Evolutionary conservation across 768 basidiomycete genomes (phyloP), one percentile per base, ranked within the genome.

Genomic region (Lactarius sp.): DNA sequence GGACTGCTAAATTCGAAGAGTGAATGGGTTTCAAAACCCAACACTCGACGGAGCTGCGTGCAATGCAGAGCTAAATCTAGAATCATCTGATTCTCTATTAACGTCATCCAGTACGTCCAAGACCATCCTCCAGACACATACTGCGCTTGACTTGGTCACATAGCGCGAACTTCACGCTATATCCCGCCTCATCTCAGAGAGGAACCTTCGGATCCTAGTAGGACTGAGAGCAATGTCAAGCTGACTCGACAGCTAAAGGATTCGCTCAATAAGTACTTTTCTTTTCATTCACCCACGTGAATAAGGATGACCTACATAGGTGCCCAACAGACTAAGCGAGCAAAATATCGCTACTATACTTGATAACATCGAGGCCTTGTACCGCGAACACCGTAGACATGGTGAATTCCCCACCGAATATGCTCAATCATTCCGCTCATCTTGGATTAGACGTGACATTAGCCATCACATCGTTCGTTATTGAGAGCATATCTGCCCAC

Each of bases 201-300:
- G 46, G 64, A 73, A 20, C 69, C 72, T n/a, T 76, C 79, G 2
- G 78, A 79, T 44, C 74, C 74, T 16, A 70, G 76, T 31, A 70
- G 65, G 49, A 71, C 75, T 2, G 79, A 80, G 64, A 78, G 75
- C 34, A 70, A 74, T 54, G 65, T 78, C 13, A 90, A 88, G 73
- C 78, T 97, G 41, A 83, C 78, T 2, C 81, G 87, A 52, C 90
- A 88, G 68, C 74, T 92, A 34, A 94, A 97, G 75, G 95, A 93
- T 71, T 75, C 94, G 18, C 80, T 97, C 53, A 97, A 98, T 74
- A 82, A 90, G 92, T 91, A 69, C 12, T 51, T 51, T 78, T 50
- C 27, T 13, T 53, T 37, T n/a, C 22, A 18, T 27, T n/a, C 34
- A 4, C 41, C 46, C 14, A 22, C 13, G 12, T 31, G 12, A 36